Evolutionary conservation across 176 grass and related monocot genomes (phyloP).

Genomic region (Phoenix dactylifera): DNA sequence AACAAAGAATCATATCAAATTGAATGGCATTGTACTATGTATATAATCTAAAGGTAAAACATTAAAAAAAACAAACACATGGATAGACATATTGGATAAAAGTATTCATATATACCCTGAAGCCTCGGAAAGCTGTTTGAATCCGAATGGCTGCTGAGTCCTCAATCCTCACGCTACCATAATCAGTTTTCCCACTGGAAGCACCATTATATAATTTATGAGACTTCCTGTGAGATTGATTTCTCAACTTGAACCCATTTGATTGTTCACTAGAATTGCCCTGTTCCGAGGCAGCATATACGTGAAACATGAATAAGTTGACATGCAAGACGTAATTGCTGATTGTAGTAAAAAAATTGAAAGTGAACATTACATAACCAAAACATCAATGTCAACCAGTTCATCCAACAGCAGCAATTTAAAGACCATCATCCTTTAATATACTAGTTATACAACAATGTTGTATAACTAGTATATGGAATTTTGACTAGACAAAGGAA

Average conservation of each 20-base stretch:
- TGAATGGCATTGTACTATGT: neutral
- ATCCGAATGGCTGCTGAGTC: constrained; percentile 68
- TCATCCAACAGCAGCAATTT: too few relatives aligned
- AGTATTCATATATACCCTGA: constrained; percentile 33
- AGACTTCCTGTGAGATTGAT: constrained; percentile 20
- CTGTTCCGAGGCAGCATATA: constrained; percentile 16
- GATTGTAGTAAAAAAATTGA: neutral
- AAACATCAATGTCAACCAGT: too few relatives aligned
- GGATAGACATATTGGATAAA: too few relatives aligned
- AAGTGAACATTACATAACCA: neutral
- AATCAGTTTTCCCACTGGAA: constrained; percentile 51
- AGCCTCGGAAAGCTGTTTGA: constrained; percentile 59
- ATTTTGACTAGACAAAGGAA: too few relatives aligned
- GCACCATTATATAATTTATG: constrained; percentile 36
- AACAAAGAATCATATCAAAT: too few relatives aligned
- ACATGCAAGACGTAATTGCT: neutral
- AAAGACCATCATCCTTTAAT: too few relatives aligned
- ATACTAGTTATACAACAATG: too few relatives aligned
- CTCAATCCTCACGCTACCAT: constrained; percentile 34
- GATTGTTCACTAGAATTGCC: constrained; percentile 27
- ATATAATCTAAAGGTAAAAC: neutral
- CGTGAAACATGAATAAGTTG: neutral
- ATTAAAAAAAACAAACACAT: neutral
- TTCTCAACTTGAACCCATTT: constrained; percentile 35
- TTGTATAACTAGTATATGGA: too few relatives aligned